Conservation (phyloP, 169 alveolate species). For the Babesia gibsoni region DNA sequence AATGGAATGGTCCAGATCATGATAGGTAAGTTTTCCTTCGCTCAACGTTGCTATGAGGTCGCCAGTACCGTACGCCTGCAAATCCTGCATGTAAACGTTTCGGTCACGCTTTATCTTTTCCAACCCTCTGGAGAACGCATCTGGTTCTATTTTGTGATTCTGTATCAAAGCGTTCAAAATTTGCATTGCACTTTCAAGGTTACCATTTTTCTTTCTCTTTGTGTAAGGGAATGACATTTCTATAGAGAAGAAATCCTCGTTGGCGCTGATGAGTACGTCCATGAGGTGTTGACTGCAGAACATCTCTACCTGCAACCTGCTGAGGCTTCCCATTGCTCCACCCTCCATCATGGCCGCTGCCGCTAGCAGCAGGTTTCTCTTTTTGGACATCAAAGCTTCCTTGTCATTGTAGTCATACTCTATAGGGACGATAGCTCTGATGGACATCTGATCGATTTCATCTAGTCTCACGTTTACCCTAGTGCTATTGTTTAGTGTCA, state of each 20-base stretch:
- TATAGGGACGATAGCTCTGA: constrained; percentile 21
- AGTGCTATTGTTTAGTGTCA: constrained; percentile 26
- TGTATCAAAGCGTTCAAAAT: constrained; percentile 18
- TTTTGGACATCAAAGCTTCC: constrained; percentile 15
- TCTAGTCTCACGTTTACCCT: constrained; percentile 15
- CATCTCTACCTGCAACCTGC: constrained; percentile 79
- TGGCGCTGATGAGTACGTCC: constrained; percentile 72
- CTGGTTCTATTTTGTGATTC: constrained; percentile 65
- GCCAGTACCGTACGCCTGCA: constrained; percentile 67
- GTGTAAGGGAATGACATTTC: constrained; percentile 68
- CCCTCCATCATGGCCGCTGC: constrained; percentile 78
- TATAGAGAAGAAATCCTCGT: constrained; percentile 75
- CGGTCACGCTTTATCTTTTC: constrained; percentile 86
- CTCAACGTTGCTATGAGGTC: constrained; percentile 68
- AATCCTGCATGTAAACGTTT: constrained; percentile 66
- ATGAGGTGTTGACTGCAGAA: constrained; percentile 75
- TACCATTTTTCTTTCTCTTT: constrained; percentile 24
- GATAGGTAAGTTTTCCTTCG: constrained; percentile 64
- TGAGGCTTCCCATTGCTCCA: constrained; percentile 77
- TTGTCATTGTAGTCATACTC: constrained; percentile 4
- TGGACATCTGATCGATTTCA: constrained; percentile 23
- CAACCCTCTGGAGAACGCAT: constrained; percentile 75
- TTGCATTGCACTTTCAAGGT: constrained; percentile 56
- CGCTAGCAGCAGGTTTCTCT: constrained; percentile 39
- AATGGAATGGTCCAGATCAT: constrained; percentile 47